Base-by-base conservation (phyloP, 2,329 filamentous ascomycete genomes). In the Balansia obtecta region DNA sequence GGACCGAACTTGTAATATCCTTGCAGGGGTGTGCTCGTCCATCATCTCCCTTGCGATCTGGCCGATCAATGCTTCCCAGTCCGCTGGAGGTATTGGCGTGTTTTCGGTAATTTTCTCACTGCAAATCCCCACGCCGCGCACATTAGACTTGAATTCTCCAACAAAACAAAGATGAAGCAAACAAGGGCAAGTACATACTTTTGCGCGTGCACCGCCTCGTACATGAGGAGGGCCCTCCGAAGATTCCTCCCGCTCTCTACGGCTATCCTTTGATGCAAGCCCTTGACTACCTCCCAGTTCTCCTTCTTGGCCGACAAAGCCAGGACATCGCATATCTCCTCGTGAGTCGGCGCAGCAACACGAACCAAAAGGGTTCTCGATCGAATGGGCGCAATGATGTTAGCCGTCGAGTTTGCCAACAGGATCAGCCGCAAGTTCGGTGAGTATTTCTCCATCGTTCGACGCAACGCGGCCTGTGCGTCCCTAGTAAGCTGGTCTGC, bases 401-500 rank as follows among this genome's bases (percentile, higher is more conserved):
- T 97, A 56, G 90, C 90, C 20, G 93, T 98, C 57, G 87, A 95
- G 65, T 97, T 97, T 46, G 93, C 93, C 53, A 98, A 72, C 53
- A 98, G 72, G 46, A 98, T 97, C 58, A 98, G 69, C 20, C 93
- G 79, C 63, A 98, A 63, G 65, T 98, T 98, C 13, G 91, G 90
- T 61, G 87, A 94, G 74, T 98, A 98, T 69, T 98, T 98, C 71
- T 98, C 93, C 93, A 98, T 98, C 0, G 93, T 98, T 55, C 93
- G 77, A 66, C 93, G 81, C 62, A 98, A 72, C 33, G 94, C 94
- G 0, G 94, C 93, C 70, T 98, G 93, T 3, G 93, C 93, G 74
- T 98, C 93, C 55, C 93, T 76, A 3, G 85, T 93, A 56, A 98
- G 76, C 63, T 95, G 87, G 64, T 98, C 94, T 8, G 93, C 93